Evolutionary conservation across 768 basidiomycete genomes (phyloP).

Genomic region (Naganishia kalamii): DNA sequence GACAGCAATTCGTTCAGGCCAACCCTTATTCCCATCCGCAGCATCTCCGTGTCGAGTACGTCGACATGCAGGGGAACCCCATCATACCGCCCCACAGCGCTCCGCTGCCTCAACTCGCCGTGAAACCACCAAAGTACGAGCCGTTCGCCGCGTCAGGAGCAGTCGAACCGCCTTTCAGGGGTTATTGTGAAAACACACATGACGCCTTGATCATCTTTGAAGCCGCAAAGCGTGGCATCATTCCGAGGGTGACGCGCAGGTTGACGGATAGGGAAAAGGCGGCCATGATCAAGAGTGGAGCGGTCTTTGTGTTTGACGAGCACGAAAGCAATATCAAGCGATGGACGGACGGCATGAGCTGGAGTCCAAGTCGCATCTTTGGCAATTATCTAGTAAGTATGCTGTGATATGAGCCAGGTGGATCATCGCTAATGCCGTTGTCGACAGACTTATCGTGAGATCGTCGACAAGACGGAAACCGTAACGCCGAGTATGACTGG

Average conservation of each 20-base stretch:
- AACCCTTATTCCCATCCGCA: not conserved
- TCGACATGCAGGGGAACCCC: not conserved
- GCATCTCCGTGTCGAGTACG: not conserved
- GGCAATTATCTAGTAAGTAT: conserved; percentile 79
- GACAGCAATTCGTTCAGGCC: too few species aligned
- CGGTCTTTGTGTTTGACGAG: conserved; percentile 96
- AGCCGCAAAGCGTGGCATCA: conserved; percentile 79
- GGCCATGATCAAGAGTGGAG: conserved; percentile 84
- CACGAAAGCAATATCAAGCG: conserved; percentile 94
- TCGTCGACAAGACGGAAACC: conserved; percentile 59
- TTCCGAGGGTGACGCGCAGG: conserved; percentile 83
- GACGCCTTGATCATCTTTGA: conserved; percentile 96
- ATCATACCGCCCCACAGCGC: not conserved
- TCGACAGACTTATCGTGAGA: conserved; percentile 8
- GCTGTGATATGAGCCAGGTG: not conserved
- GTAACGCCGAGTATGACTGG: not conserved
- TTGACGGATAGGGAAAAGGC: conserved; percentile 79
- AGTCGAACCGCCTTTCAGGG: conserved; percentile 77
- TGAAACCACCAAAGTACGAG: conserved; percentile 3
- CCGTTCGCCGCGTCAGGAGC: not conserved
- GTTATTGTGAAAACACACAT: conserved; percentile 90
- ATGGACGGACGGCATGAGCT: conserved; percentile 93
- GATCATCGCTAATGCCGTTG: not conserved
- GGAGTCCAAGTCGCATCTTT: conserved; percentile 86
- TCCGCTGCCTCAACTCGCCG: not conserved